Evolutionary conservation across 306 rosid genomes (phyloP).

Genomic region (Echinosophora koreensis): DNA sequence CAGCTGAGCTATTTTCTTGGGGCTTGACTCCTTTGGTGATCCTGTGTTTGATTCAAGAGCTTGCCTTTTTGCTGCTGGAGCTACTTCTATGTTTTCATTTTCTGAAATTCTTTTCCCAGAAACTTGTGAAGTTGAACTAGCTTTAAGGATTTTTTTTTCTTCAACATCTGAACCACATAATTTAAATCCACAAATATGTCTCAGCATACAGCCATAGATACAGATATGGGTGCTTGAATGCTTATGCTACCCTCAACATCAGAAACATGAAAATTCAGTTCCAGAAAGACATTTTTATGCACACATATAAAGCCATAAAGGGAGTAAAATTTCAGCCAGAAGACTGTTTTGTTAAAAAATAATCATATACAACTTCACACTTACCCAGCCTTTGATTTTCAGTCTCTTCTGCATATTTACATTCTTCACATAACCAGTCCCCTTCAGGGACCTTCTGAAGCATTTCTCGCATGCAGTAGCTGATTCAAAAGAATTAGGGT

Average conservation of each 20-base stretch:
- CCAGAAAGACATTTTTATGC: slow-evolving; percentile 31
- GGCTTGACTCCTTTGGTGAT: slow-evolving; percentile 77
- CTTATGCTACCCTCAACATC: slow-evolving; percentile 46
- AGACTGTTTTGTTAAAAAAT: neutral
- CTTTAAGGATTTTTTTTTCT: slow-evolving; percentile 53
- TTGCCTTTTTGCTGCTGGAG: slow-evolving; percentile 75
- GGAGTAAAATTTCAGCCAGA: slow-evolving; percentile 30
- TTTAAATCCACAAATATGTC: slow-evolving; percentile 40
- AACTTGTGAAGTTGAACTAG: slow-evolving; percentile 56
- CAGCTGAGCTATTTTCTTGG: slow-evolving; percentile 58
- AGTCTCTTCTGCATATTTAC: slow-evolving; percentile 71
- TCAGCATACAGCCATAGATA: slow-evolving; percentile 37
- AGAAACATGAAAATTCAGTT: slow-evolving; percentile 47
- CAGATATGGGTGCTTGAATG: slow-evolving; percentile 22
- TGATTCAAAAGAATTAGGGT: slow-evolving; percentile 54
- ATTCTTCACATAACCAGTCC: slow-evolving; percentile 96
- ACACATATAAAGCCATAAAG: slow-evolving; percentile 25
- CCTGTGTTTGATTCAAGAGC: slow-evolving; percentile 71
- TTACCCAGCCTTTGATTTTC: slow-evolving; percentile 77
- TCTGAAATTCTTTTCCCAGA: slow-evolving; percentile 74
- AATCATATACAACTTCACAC: slow-evolving; percentile 35
- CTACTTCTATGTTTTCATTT: slow-evolving; percentile 70
- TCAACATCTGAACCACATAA: slow-evolving; percentile 60
- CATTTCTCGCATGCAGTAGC: slow-evolving; percentile 98
- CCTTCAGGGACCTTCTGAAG: slow-evolving; percentile 88